Percentiles rank a stretch among this genome's conserved stretches.
Conservation (phyloP, 2,329 filamentous ascomycete species). For the Drechslera avenae region DNA sequence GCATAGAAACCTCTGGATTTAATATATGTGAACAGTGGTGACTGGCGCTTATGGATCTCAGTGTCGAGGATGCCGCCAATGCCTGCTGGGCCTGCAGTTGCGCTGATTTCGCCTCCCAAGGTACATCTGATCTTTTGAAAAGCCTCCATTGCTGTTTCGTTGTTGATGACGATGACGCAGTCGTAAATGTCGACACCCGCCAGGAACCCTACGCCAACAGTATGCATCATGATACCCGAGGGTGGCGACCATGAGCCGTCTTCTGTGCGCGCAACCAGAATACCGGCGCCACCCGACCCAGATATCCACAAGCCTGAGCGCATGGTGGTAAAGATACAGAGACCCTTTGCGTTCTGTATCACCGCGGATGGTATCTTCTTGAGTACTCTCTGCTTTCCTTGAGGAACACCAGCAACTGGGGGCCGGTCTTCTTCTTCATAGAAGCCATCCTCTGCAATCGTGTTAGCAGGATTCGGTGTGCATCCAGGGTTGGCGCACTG, state of each 20-base stretch:
- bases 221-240: conserved; percentile 88
- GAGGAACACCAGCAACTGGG: conserved; percentile 56
- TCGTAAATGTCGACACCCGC: conserved; percentile 95
- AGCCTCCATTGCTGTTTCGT: conserved; percentile 78
- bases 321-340: conserved; percentile 96
- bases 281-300: conserved; percentile 86
- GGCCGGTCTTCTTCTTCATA: conserved; percentile 62
- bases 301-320: conserved; percentile 89
- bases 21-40: conserved; percentile 82
- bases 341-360: conserved; percentile 84
- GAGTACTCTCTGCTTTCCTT: conserved; percentile 66
- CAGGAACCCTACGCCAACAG: conserved; percentile 84
- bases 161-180: conserved; percentile 91
- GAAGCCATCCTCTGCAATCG: conserved; percentile 66
- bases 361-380: conserved; percentile 86
- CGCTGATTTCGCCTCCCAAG: conserved; percentile 78
- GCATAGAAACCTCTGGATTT: conserved; percentile 90
- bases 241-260: conserved; percentile 92
- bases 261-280: conserved; percentile 80
- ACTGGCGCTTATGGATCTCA: conserved; percentile 68
- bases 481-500: conserved; percentile 61
- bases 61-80: conserved; percentile 75
- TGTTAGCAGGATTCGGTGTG: conserved; percentile 21
- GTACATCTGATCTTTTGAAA: conserved; percentile 81
- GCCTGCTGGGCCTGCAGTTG: conserved; percentile 77